Conservation (phyloP, 306 rosid species). For the Dicorynia guianensis region DNA sequence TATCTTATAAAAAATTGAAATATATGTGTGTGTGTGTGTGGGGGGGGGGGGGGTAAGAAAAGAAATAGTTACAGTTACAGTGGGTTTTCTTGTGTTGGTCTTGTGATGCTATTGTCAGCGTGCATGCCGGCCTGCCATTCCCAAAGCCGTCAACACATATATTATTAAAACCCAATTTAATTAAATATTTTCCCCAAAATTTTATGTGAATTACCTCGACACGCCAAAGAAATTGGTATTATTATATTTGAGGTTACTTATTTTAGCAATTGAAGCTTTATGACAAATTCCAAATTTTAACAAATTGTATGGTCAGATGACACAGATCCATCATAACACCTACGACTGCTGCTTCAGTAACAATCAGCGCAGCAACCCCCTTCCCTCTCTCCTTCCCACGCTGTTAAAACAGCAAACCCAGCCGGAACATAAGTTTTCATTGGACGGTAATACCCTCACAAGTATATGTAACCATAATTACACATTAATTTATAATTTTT, state of each 20-base stretch:
- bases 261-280: constrained; percentile 3
- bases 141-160: constrained; percentile 12
- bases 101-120: constrained; percentile 48
- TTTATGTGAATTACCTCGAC: not conserved
- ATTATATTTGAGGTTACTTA: not conserved
- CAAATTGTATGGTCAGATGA: too few species aligned
- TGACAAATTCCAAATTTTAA: constrained; percentile 28
- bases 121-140: constrained; percentile 45
- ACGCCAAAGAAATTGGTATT: constrained; percentile 11
- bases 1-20: too few species aligned
- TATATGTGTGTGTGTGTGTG: too few species aligned
- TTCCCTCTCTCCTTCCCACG: not conserved
- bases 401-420: constrained; percentile 7
- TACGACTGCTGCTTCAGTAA: too few species aligned
- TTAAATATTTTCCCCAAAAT: not conserved
- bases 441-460: constrained; percentile 35
- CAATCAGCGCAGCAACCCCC: too few species aligned
- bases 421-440: not conserved
- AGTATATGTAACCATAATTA: not conserved
- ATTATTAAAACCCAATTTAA: not conserved
- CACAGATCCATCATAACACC: constrained; percentile 40
- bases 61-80: too few species aligned
- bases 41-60: too few species aligned
- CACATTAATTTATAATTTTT: not conserved
- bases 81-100: constrained; percentile 18